These are phyloP conservation scores for Myochromella boudieri DNA, from an alignment of 768 basidiomycete species.

Conservation along the genomic window DNA sequence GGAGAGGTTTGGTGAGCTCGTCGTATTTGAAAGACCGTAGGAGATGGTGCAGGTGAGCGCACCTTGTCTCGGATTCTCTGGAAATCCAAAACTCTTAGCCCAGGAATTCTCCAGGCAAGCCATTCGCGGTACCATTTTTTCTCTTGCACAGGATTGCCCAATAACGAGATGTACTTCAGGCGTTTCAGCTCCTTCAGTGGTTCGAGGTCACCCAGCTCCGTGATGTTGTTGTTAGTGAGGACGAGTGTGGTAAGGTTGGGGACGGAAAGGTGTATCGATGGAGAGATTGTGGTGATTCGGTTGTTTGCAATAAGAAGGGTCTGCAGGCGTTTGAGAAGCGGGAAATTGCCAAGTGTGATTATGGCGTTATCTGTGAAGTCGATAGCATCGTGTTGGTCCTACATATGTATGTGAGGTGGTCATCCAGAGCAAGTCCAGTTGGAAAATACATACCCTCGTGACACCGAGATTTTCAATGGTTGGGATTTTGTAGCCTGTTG, in stretches of 20 bases:
- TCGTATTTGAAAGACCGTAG: constrained; percentile 25
- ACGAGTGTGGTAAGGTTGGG: constrained; percentile 84
- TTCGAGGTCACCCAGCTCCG: constrained; percentile 83
- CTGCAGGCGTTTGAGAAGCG: constrained; percentile 79
- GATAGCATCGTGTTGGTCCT: constrained; percentile 94
- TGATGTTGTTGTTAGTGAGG: constrained; percentile 79
- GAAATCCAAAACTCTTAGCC: constrained; percentile 91
- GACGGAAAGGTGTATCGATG: constrained; percentile 77
- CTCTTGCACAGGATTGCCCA: constrained; percentile 85
- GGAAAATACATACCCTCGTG: constrained; percentile 61
- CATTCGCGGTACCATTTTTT: constrained; percentile 97
- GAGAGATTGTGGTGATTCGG: constrained; percentile 79
- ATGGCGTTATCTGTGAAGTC: constrained; percentile 94
- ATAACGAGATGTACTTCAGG: constrained; percentile 72
- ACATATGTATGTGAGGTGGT: constrained; percentile 13
- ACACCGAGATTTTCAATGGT: constrained; percentile 96
- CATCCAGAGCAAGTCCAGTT: constrained; percentile 11
- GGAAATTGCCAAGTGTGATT: constrained; percentile 78
- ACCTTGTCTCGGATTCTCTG: constrained; percentile 95
- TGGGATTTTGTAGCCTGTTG: constrained; percentile 87
- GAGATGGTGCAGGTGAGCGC: constrained; percentile 45
- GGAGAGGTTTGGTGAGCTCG: constrained; percentile 20
- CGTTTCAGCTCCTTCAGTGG: constrained; percentile 73
- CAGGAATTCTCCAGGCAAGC: constrained; percentile 86
- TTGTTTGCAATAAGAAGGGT: constrained; percentile 90